phyloP scores from a whole-genome alignment of 371 early-diverging fungal species.

The Mucor irregularis region DNA sequence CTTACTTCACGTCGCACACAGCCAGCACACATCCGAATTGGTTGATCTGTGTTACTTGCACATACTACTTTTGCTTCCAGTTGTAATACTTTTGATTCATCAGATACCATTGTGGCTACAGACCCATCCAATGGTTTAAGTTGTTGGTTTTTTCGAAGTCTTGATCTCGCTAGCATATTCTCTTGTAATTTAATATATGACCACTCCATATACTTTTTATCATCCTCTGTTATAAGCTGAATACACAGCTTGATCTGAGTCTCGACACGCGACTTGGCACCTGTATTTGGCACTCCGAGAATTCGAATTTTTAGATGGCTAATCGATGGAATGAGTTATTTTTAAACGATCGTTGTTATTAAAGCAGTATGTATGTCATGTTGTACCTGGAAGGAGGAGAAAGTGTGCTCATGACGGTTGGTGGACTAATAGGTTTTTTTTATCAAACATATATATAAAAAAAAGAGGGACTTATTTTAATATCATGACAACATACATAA shows the following conservation, averaged over 20 bases:
- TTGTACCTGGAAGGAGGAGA: no score
- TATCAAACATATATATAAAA: no score
- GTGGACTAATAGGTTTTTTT: no score
- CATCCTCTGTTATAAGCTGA: constrained; percentile 68
- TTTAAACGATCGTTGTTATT: no score
- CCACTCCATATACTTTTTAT: constrained; percentile 73
- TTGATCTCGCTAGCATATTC: constrained; percentile 63
- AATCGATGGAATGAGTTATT: no score
- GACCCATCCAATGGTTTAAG: constrained; percentile 1
- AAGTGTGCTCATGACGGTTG: no score
- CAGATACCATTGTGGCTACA: constrained; percentile 15
- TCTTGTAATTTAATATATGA: constrained; percentile 81
- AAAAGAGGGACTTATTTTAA: no score
- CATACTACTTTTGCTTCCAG: constrained; percentile 80
- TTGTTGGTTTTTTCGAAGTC: constrained; percentile 14
- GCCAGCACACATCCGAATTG: constrained; percentile 75
- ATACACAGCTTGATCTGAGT: constrained; percentile 89
- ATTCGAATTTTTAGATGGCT: constrained; percentile 42
- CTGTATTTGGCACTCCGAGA: constrained; percentile 70
- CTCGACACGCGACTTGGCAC: constrained; percentile 90
- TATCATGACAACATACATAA: no score
- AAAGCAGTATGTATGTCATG: background rate
- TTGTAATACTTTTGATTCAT: constrained; percentile 46
- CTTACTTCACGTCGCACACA: constrained; percentile 82
- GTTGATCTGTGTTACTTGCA: constrained; percentile 72